These are phyloP conservation scores for Trichoderma koningii DNA, from an alignment of 2,329 filamentous ascomycete genomes.

Conservation along the genomic window DNA sequence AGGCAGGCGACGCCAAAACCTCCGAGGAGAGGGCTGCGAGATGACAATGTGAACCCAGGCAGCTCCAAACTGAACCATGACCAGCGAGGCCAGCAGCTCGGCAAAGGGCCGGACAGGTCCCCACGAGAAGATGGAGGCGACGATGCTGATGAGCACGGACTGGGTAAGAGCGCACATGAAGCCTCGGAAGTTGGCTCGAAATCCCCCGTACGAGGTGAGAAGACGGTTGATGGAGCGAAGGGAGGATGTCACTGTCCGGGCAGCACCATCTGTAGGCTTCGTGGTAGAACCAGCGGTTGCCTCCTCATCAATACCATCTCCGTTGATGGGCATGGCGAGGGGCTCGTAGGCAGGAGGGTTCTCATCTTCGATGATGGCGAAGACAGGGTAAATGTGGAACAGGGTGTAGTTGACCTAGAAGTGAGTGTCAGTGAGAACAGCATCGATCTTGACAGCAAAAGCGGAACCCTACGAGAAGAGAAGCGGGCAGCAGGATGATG, in stretches of 20 bases:
- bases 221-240: slow-evolving; percentile 54
- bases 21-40: slow-evolving; percentile 62
- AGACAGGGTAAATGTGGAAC: slow-evolving; percentile 52
- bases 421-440: background rate
- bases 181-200: slow-evolving; percentile 69
- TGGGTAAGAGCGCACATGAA: slow-evolving; percentile 53
- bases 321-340: slow-evolving; percentile 42
- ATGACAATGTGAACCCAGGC: slow-evolving; percentile 88
- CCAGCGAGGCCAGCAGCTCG: slow-evolving; percentile 54
- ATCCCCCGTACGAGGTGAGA: slow-evolving; percentile 65
- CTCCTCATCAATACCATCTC: slow-evolving; percentile 38
- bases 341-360: slow-evolving; percentile 58
- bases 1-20: slow-evolving; percentile 71
- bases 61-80: slow-evolving; percentile 68
- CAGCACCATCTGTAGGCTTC: slow-evolving; percentile 41
- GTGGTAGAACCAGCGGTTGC: slow-evolving; percentile 36
- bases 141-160: slow-evolving; percentile 37
- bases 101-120: slow-evolving; percentile 31
- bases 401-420: slow-evolving; percentile 55
- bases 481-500: slow-evolving; percentile 49
- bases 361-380: slow-evolving; percentile 62
- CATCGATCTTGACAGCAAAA: no score
- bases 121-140: slow-evolving; percentile 49
- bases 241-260: slow-evolving; percentile 52
- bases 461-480: slow-evolving; percentile 45